Conservation (phyloP, 148 eudicot genomes). For the Agrostemma githago region DNA sequence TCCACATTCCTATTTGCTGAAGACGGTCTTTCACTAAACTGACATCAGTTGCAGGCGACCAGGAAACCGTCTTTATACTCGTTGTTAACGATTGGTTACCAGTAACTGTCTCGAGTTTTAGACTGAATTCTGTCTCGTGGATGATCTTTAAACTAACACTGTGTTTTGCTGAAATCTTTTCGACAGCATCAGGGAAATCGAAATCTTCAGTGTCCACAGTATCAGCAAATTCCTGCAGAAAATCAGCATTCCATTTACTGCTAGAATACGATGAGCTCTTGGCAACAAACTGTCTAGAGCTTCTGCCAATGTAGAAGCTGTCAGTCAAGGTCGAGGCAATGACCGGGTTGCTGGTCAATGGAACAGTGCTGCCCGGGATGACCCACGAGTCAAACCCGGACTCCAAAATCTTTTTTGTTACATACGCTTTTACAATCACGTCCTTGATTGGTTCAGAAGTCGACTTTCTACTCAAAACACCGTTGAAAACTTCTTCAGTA, state of each 20-base stretch:
- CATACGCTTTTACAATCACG: conserved; percentile 44
- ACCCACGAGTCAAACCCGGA: conserved; percentile 57
- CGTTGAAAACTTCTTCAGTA: conserved; percentile 38
- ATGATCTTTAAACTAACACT: conserved; percentile 31
- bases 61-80: conserved; percentile 42
- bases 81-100: conserved; percentile 32
- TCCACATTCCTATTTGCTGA: conserved; percentile 55
- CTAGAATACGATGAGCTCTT: conserved; percentile 48
- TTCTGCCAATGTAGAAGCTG: conserved; percentile 49
- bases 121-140: conserved; percentile 38
- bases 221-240: conserved; percentile 28
- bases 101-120: conserved; percentile 29
- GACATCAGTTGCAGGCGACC: conserved; percentile 47
- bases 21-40: conserved; percentile 45
- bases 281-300: conserved; percentile 33
- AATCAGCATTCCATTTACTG: conserved; percentile 43
- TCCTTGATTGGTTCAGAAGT: conserved; percentile 36
- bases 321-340: conserved; percentile 23
- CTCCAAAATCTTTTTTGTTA: conserved; percentile 51
- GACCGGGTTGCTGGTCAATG: conserved; percentile 32
- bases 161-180: conserved; percentile 34
- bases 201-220: conserved; percentile 29
- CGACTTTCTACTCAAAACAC: conserved; percentile 31
- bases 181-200: conserved; percentile 35
- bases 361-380: conserved; percentile 48